These are phyloP conservation scores for Pontederia paniculata DNA, from an alignment of 176 grass and related monocot species.

Conservation along the genomic window DNA sequence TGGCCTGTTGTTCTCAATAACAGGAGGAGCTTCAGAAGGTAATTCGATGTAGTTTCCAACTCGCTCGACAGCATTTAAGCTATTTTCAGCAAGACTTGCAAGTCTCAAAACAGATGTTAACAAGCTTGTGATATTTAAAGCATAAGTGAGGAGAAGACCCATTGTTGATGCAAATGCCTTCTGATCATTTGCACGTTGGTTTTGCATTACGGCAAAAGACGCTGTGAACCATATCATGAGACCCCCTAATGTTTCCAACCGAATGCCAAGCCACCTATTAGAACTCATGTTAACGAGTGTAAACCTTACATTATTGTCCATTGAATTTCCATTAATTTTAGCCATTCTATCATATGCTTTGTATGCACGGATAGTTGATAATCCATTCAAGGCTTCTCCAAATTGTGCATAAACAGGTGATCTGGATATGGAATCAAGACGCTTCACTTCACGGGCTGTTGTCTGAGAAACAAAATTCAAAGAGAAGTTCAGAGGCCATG, in stretches of 20 bases:
- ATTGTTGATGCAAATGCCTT: slow-evolving; percentile 94
- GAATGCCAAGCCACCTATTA: slow-evolving; percentile 96
- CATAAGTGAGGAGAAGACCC: slow-evolving; percentile 89
- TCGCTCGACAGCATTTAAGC: slow-evolving; percentile 95
- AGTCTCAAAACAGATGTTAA: slow-evolving; percentile 73
- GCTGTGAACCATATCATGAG: slow-evolving; percentile 99
- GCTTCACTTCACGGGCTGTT: slow-evolving; percentile 92
- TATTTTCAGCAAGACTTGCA: slow-evolving; percentile 99
- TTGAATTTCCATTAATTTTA: slow-evolving; percentile 75
- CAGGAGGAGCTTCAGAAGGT: slow-evolving; percentile 81
- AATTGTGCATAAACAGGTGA: slow-evolving; percentile 98
- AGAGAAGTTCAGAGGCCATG: too few relatives aligned
- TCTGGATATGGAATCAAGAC: slow-evolving; percentile 86
- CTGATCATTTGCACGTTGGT: slow-evolving; percentile 80
- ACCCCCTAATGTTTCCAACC: slow-evolving; percentile 89
- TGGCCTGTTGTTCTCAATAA: slow-evolving; percentile 73
- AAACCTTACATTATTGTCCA: slow-evolving; percentile 97
- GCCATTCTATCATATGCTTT: slow-evolving; percentile 99
- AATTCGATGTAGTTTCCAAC: slow-evolving; percentile 85
- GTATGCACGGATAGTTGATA: slow-evolving; percentile 91
- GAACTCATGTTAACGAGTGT: slow-evolving; percentile 87
- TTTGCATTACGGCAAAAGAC: slow-evolving; percentile 98
- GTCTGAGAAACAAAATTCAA: slow-evolving; percentile 30
- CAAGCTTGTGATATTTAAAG: slow-evolving; percentile 91
- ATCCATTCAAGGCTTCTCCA: slow-evolving; percentile 88